A percentile compares a stretch with the other conserved stretches of the same genome.
Evolutionary conservation across 768 basidiomycete genomes (phyloP).

Genomic region (Mycena haematopus): DNA sequence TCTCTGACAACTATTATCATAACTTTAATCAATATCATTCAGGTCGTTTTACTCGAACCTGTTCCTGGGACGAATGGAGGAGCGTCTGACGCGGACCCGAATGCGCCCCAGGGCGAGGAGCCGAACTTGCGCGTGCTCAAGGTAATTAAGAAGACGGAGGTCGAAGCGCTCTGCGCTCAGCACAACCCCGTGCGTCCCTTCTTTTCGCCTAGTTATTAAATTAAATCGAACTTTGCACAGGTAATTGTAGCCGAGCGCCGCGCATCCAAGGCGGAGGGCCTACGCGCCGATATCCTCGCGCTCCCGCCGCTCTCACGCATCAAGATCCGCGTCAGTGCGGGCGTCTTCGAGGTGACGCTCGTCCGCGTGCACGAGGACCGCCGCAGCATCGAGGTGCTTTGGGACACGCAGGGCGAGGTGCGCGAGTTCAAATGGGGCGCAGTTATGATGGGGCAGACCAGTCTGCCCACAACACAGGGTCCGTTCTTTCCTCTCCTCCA

Average conservation of each 20-base stretch:
- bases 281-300: constrained; percentile 71
- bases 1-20: not conserved
- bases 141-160: constrained; percentile 73
- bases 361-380: constrained; percentile 72
- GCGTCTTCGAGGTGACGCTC: constrained; percentile 87
- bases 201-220: not conserved
- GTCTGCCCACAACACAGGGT: constrained; percentile 9
- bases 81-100: constrained; percentile 6
- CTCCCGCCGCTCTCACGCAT: constrained; percentile 77
- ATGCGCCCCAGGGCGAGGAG: not conserved
- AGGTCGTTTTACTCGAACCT: constrained; percentile 65
- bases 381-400: constrained; percentile 78
- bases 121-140: constrained; percentile 54
- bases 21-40: not conserved
- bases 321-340: constrained; percentile 83
- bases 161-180: constrained; percentile 81
- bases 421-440: constrained; percentile 86
- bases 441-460: constrained; percentile 64
- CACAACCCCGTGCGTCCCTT: constrained; percentile 84
- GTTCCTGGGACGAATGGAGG: constrained; percentile 26
- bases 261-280: constrained; percentile 75
- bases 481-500: not conserved
- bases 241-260: constrained; percentile 77
- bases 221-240: constrained; percentile 44
- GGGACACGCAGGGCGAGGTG: constrained; percentile 71